Evolutionary conservation across 176 grass and related monocot species (phyloP).

Genomic region (Bonia amplexicaulis): DNA sequence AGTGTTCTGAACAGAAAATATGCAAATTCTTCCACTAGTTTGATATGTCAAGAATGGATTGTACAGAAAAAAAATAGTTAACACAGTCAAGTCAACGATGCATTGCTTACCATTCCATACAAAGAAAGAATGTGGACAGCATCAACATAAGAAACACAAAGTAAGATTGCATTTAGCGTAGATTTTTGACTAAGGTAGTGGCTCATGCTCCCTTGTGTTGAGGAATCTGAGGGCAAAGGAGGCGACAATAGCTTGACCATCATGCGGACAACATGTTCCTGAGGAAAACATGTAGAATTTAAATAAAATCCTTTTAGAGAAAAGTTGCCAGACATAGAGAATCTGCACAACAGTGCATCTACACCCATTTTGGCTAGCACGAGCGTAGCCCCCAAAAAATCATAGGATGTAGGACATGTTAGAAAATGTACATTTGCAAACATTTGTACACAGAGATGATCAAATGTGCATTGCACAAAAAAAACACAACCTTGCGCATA

Average conservation of each 20-base stretch:
- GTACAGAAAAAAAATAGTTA: slow-evolving; percentile 14
- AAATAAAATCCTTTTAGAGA: slow-evolving; percentile 16
- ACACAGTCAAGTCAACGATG: background rate
- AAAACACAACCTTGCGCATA: background rate
- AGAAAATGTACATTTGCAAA: background rate
- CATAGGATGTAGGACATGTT: background rate
- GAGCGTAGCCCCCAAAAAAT: background rate
- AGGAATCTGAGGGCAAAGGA: slow-evolving; percentile 67
- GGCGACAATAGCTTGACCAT: slow-evolving; percentile 69
- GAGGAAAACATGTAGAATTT: slow-evolving; percentile 8
- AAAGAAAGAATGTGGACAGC: slow-evolving; percentile 87
- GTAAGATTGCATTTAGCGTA: slow-evolving; percentile 71
- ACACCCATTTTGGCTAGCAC: background rate
- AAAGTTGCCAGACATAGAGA: background rate
- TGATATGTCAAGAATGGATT: slow-evolving; percentile 1
- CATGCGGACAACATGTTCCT: slow-evolving; percentile 87
- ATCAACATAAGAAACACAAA: slow-evolving; percentile 69
- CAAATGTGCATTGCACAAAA: background rate
- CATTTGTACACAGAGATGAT: background rate
- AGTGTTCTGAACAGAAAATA: background rate
- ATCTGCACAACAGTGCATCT: background rate
- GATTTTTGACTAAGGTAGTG: slow-evolving; percentile 79
- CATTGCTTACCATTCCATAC: slow-evolving; percentile 76
- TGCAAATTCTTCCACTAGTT: background rate
- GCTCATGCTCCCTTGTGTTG: slow-evolving; percentile 52